A percentile compares a stretch with the other conserved stretches of the same genome.
These are phyloP conservation scores for Mesotaenium endlicherianum DNA, from an alignment of 139 green algal species.

Conservation along the genomic window DNA sequence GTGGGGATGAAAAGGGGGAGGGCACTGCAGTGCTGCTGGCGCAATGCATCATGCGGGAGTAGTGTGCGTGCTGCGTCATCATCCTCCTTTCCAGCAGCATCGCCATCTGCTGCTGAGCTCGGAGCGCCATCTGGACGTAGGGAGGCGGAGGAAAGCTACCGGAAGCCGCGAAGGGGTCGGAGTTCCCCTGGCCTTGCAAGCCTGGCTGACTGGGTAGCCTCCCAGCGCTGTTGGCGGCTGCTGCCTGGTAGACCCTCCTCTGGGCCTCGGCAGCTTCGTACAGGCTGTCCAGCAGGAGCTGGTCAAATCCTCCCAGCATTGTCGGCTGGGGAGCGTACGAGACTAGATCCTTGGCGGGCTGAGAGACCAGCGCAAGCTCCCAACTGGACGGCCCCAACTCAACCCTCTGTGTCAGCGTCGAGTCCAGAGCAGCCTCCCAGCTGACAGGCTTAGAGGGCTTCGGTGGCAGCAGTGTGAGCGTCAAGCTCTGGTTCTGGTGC, in stretches of 20 bases:
- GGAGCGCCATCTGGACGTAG: slow-evolving; percentile 40
- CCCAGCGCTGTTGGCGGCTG: background rate
- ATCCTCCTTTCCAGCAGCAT: slow-evolving; percentile 28
- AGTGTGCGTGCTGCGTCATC: slow-evolving; percentile 28
- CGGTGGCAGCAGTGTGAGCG: too few species aligned
- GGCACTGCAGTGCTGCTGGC: slow-evolving; percentile 7
- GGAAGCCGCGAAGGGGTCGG: slow-evolving; percentile 30
- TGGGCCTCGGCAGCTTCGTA: slow-evolving; percentile 29
- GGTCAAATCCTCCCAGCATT: slow-evolving; percentile 18
- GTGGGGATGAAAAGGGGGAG: background rate
- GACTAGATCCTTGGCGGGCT: background rate
- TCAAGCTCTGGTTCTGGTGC: too few species aligned
- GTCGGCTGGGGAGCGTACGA: background rate
- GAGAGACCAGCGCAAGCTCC: background rate
- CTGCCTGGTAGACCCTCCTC: background rate
- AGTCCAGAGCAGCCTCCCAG: too few species aligned
- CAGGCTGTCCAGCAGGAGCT: slow-evolving; percentile 42
- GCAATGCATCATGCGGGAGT: background rate
- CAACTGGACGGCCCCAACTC: too few species aligned
- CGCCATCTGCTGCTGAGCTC: slow-evolving; percentile 39
- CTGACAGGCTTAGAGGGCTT: too few species aligned
- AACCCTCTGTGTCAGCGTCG: too few species aligned
- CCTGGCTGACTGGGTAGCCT: background rate
- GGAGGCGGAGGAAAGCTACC: slow-evolving; percentile 9
- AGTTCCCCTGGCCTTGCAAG: background rate